A percentile compares a stretch with the other conserved stretches of the same genome.
Evolutionary conservation across 345 rosid genomes (phyloP).

Genomic region (Brassica nigra): DNA sequence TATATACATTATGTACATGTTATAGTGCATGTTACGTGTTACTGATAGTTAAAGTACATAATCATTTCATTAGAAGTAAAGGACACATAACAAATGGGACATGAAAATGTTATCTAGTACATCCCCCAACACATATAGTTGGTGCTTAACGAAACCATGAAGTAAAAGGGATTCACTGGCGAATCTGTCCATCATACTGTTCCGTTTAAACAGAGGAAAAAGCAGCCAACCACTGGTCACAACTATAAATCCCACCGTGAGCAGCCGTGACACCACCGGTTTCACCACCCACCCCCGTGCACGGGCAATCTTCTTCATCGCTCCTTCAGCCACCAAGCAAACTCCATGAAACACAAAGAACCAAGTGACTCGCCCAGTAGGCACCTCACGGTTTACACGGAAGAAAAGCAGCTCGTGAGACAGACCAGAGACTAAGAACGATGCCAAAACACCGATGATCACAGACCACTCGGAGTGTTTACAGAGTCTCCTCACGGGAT

Average conservation of each 20-base stretch:
- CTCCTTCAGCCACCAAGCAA: not conserved
- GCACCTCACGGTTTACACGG: not conserved
- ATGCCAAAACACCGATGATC: not conserved
- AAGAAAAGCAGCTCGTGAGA: not conserved
- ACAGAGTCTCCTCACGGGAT: not conserved
- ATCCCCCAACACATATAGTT: no score
- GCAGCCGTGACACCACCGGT: not conserved
- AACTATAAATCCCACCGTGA: not conserved
- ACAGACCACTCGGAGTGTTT: not conserved
- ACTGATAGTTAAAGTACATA: no score
- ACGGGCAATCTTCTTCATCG: not conserved
- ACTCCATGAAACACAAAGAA: not conserved
- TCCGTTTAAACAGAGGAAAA: not conserved
- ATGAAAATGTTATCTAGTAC: no score
- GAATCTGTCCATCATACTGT: conserved; percentile 2
- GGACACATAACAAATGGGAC: no score
- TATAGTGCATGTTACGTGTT: no score
- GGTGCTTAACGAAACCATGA: conserved; percentile 1
- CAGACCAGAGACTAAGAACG: not conserved
- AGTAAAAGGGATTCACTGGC: conserved; percentile 23
- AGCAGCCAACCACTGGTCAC: not conserved
- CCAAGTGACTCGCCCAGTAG: not conserved
- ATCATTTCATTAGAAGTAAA: no score
- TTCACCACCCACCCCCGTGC: not conserved
- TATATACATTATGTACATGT: no score